Percentiles rank a stretch among this genome's conserved stretches.
Conservation (phyloP, 2,329 filamentous ascomycete genomes). For the Cercospora sp. region DNA sequence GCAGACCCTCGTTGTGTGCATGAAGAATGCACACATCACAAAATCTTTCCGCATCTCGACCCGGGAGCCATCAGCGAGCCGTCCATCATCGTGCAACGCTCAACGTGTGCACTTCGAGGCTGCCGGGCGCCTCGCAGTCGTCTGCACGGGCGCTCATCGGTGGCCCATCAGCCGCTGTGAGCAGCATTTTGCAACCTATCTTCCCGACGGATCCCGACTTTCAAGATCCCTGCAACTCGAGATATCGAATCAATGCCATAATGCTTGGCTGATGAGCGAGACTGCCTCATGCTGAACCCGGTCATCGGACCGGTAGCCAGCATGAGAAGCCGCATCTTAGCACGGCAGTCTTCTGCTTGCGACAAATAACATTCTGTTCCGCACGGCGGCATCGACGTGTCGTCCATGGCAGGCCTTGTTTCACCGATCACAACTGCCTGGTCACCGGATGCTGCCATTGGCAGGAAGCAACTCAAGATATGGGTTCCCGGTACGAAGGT, state of each 20-base stretch:
- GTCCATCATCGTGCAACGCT: background rate
- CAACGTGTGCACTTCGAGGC: background rate
- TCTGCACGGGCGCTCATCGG: background rate
- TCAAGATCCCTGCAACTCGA: background rate
- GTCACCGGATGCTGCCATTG: background rate
- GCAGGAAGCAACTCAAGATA: slow-evolving; percentile 3
- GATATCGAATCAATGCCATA: background rate
- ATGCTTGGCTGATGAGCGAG: background rate
- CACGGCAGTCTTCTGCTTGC: slow-evolving; percentile 1
- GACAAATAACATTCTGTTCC: slow-evolving; percentile 9
- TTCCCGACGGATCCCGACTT: slow-evolving; percentile 5
- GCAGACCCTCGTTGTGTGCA: background rate
- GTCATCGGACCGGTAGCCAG: slow-evolving; percentile 19
- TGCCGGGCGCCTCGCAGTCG: background rate
- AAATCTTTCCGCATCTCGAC: background rate
- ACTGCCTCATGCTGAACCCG: slow-evolving; percentile 14
- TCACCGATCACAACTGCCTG: background rate
- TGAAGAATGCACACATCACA: slow-evolving; percentile 4
- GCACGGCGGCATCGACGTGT: slow-evolving; percentile 19
- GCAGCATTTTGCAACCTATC: slow-evolving; percentile 1
- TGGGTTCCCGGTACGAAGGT: slow-evolving; percentile 16
- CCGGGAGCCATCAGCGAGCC: background rate
- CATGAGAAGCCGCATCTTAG: slow-evolving; percentile 13
- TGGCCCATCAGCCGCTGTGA: background rate
- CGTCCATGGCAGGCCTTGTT: slow-evolving; percentile 11